Percentiles rank a stretch among this genome's conserved stretches.
phyloP scores from a whole-genome alignment of 2,329 filamentous ascomycete species.

The Coleophoma crateriformis region DNA sequence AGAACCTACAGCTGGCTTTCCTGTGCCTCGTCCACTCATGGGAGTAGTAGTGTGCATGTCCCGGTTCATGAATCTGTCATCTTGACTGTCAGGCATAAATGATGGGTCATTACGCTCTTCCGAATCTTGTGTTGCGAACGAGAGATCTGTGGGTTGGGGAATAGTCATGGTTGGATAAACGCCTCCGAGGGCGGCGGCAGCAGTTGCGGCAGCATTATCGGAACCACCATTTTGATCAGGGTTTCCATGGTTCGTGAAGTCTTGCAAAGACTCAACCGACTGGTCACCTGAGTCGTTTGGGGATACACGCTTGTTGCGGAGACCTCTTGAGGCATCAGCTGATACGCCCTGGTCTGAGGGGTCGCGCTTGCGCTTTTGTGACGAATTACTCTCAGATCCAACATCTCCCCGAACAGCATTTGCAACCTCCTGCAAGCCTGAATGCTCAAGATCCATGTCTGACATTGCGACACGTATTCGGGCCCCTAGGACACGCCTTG shows the following conservation, averaged over 20 bases:
- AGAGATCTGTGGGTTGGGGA: constrained; percentile 47
- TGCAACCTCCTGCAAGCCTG: constrained; percentile 28
- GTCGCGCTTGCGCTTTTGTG: constrained; percentile 29
- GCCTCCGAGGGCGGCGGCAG: constrained; percentile 41
- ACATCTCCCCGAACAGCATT: constrained; percentile 28
- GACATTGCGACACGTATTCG: constrained; percentile 21
- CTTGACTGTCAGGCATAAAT: constrained; percentile 32
- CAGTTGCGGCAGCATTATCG: constrained; percentile 49
- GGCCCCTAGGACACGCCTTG: constrained; percentile 16
- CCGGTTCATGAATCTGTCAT: constrained; percentile 28
- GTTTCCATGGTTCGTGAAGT: constrained; percentile 31
- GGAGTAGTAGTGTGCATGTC: constrained; percentile 29
- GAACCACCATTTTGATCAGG: constrained; percentile 47
- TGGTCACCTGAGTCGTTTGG: constrained; percentile 21
- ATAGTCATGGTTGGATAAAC: constrained; percentile 47
- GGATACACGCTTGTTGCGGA: constrained; percentile 27
- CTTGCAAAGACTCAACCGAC: constrained; percentile 25
- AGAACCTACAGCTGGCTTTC: constrained; percentile 86
- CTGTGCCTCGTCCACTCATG: constrained; percentile 12
- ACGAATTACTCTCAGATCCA: constrained; percentile 8
- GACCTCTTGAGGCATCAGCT: constrained; percentile 27
- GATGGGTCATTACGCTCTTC: constrained; percentile 29
- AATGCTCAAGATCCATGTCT: constrained; percentile 28
- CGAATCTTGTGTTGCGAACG: constrained; percentile 40
- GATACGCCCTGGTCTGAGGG: constrained; percentile 19